Evolutionary conservation across 257 asterid species (phyloP).

Genomic region (Salvia rosmarinus): DNA sequence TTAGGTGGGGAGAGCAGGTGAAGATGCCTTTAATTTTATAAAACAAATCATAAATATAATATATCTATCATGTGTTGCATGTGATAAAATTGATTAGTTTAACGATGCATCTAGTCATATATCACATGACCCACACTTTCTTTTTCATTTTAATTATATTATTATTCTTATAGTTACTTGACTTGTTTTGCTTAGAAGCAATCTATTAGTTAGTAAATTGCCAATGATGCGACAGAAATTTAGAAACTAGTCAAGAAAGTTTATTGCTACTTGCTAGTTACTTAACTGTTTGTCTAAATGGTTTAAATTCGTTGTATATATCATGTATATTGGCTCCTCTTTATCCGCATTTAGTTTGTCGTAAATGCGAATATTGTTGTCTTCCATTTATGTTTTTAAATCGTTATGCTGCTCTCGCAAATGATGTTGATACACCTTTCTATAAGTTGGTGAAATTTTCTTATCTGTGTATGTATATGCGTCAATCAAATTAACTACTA

Average conservation of each 20-base stretch:
- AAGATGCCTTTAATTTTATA: neutral
- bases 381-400: too few species aligned
- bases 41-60: neutral
- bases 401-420: too few species aligned
- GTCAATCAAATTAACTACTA: too few species aligned
- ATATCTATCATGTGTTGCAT: slow-evolving; percentile 30
- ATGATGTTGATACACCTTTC: too few species aligned
- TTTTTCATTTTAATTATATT: neutral
- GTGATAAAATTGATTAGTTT: slow-evolving; percentile 12
- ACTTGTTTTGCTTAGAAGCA: slow-evolving; percentile 2
- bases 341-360: too few species aligned
- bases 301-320: too few species aligned
- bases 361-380: too few species aligned
- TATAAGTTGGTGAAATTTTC: too few species aligned
- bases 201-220: neutral
- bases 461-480: too few species aligned
- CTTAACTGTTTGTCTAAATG: too few species aligned
- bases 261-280: too few species aligned
- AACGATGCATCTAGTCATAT: slow-evolving; percentile 15
- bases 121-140: slow-evolving; percentile 23
- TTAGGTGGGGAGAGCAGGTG: slow-evolving; percentile 21
- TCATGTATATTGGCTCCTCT: too few species aligned
- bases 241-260: neutral
- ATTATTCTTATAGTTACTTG: neutral
- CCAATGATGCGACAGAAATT: slow-evolving; percentile 15